Conservation (phyloP, 345 rosid species). For the Linum lewisii region DNA sequence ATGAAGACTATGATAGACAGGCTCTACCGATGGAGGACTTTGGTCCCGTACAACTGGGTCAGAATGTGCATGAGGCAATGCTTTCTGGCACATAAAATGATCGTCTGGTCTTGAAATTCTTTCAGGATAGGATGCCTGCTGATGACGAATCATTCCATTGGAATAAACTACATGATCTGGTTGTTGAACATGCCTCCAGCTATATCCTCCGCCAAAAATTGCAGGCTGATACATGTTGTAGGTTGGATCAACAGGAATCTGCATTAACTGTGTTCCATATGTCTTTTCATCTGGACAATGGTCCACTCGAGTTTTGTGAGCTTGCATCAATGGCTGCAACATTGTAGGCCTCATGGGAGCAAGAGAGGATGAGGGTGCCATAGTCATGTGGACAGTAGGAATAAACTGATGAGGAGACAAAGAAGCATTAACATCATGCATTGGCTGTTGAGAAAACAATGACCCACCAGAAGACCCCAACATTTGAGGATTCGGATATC, state of each 20-base stretch:
- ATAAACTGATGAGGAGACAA: slow-evolving; percentile 32
- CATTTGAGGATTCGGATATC: slow-evolving; percentile 32
- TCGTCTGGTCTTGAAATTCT: slow-evolving; percentile 36
- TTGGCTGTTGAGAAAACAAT: slow-evolving; percentile 32
- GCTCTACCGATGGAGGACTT: slow-evolving; percentile 14
- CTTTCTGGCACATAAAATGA: slow-evolving; percentile 51
- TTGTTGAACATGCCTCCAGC: slow-evolving; percentile 37
- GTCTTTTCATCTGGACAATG: slow-evolving; percentile 28
- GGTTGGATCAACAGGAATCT: slow-evolving; percentile 43
- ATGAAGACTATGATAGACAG: slow-evolving; percentile 39
- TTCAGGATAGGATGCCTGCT: slow-evolving; percentile 29
- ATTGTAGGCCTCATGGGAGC: slow-evolving; percentile 34
- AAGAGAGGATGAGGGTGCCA: slow-evolving; percentile 32
- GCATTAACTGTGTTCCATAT: slow-evolving; percentile 32
- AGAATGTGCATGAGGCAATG: slow-evolving; percentile 65
- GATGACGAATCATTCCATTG: slow-evolving; percentile 34
- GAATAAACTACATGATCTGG: slow-evolving; percentile 34
- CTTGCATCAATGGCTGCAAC: slow-evolving; percentile 36
- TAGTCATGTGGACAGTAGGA: slow-evolving; percentile 39
- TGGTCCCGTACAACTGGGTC: slow-evolving; percentile 40
- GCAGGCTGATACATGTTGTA: slow-evolving; percentile 31
- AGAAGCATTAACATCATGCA: slow-evolving; percentile 20
- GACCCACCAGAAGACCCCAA: slow-evolving; percentile 24
- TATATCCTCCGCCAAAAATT: slow-evolving; percentile 41
- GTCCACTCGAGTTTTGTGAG: slow-evolving; percentile 32